phyloP scores from a whole-genome alignment of 1,139 yeast species.

The Pichia terricola region DNA sequence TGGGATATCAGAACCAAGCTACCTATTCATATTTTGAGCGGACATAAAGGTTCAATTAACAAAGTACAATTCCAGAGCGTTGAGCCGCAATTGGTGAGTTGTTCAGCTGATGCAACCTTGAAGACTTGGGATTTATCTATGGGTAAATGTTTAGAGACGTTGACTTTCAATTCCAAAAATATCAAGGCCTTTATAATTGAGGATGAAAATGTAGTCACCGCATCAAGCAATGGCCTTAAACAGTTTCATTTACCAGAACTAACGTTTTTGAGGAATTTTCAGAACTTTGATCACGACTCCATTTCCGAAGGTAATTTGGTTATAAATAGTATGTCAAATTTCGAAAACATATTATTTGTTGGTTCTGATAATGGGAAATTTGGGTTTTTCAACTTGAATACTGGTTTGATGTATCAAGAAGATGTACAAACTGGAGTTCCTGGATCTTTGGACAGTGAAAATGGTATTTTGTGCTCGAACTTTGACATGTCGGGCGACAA shows the following conservation, averaged over 20 bases:
- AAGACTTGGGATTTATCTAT: constrained; percentile 80
- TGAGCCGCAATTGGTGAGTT: constrained; percentile 80
- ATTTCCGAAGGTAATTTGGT: constrained; percentile 31
- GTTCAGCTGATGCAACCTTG: constrained; percentile 79
- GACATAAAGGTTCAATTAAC: constrained; percentile 72
- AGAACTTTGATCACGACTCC: constrained; percentile 28
- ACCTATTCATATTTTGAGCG: constrained; percentile 68
- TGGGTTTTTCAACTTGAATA: constrained; percentile 69
- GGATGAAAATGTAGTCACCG: constrained; percentile 71
- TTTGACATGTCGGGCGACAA: constrained; percentile 88
- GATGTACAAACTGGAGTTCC: constrained; percentile 46
- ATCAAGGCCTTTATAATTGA: constrained; percentile 67
- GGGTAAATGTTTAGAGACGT: constrained; percentile 46
- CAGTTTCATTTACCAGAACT: constrained; percentile 85
- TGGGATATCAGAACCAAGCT: constrained; percentile 89
- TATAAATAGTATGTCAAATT: constrained; percentile 55
- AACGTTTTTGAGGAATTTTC: constrained; percentile 42
- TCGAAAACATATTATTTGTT: constrained; percentile 60
- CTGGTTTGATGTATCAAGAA: constrained; percentile 55
- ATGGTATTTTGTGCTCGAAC: constrained; percentile 60
- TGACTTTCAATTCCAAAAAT: constrained; percentile 81
- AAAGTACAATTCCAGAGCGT: constrained; percentile 56
- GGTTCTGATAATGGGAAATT: constrained; percentile 81
- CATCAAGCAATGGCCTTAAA: constrained; percentile 68
- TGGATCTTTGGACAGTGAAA: constrained; percentile 59